Conservation (phyloP, 2,329 filamentous ascomycete species). For the Lachnum nothofagi region DNA sequence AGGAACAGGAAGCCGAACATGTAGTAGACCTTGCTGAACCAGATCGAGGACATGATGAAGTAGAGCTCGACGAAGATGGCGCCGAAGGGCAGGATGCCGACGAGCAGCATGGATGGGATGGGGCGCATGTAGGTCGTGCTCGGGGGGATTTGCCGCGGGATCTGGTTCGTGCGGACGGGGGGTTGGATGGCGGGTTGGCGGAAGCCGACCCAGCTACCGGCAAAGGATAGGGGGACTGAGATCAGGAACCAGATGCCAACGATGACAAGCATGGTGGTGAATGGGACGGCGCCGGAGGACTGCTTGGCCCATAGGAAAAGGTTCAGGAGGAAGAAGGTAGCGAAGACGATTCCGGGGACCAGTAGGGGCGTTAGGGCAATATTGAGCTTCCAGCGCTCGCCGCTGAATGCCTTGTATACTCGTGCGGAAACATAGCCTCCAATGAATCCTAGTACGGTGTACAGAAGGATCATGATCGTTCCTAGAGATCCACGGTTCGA, state of each 20-base stretch:
- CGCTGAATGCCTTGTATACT: constrained; percentile 90
- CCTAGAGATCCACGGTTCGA: constrained; percentile 92
- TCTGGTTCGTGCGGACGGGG: constrained; percentile 93
- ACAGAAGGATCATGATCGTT: constrained; percentile 87
- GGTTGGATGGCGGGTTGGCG: constrained; percentile 65
- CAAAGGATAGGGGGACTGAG: constrained; percentile 83
- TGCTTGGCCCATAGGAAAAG: constrained; percentile 92
- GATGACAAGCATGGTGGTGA: constrained; percentile 93
- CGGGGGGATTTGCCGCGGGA: constrained; percentile 90
- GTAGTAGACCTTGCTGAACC: constrained; percentile 99
- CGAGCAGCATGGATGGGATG: constrained; percentile 83
- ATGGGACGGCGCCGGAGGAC: constrained; percentile 89
- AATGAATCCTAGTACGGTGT: constrained; percentile 86
- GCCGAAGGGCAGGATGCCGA: constrained; percentile 87
- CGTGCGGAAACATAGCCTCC: constrained; percentile 86
- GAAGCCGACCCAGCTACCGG: constrained; percentile 91
- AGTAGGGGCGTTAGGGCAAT: constrained; percentile 82
- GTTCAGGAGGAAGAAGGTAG: constrained; percentile 86
- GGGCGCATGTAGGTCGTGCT: constrained; percentile 77
- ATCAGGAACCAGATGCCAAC: constrained; percentile 96
- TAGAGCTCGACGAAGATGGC: constrained; percentile 98
- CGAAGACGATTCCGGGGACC: constrained; percentile 81
- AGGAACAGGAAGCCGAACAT: constrained; percentile 99
- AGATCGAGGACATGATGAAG: constrained; percentile 99
- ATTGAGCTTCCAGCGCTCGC: constrained; percentile 91